Base-by-base conservation (phyloP, 1,139 yeast genomes). In the Candida neerlandica region DNA sequence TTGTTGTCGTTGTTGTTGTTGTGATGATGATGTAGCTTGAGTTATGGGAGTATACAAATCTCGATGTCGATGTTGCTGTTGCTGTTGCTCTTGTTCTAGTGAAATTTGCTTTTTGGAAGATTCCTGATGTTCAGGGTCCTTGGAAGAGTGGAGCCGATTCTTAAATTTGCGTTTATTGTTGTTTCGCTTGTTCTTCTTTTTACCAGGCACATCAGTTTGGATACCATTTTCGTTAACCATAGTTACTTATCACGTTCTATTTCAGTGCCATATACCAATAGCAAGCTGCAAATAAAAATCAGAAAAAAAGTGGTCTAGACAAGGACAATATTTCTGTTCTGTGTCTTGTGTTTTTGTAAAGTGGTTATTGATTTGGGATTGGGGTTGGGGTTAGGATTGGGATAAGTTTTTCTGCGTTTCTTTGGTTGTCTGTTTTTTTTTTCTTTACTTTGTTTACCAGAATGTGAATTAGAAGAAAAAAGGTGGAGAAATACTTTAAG, bases 401-500 rank as follows among this genome's bases (percentile, higher is more conserved):
- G 9, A 23, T 23, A 7, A 23, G 27, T 23, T 23, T 23, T 23
- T 23, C 27, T 29, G 33, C 33, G 14, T 18, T 34, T 16, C n/a
- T 16, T 34, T 16, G 18, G 21, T 16, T 16, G 23, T 18, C n/a
- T 34, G 21, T 16, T 16, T 18, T 6, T 16, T 15, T 6, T 15
- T 1, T 34, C 19, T 34, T 15, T 10, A 7, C n/a, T 11, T 18
- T 18, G 39, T 10, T 35, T 18, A 11, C 39, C 11, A 18, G 39
- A 18, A 14, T 34, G 16, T 34, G 19, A 34, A 38, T 10, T 12
- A 11, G 15, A 26, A 27, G 7, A 43, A 12, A 19, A 43, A 34
- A 43, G 40, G 46, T 32, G 46, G 46, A 43, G 46, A 43, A 33
- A 26, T 6, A 16, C 35, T 6, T 7, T 14, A 32, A 10, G 35